phyloP scores from a whole-genome alignment of 2,329 filamentous ascomycete genomes.

The Botrytis sinoallii region DNA sequence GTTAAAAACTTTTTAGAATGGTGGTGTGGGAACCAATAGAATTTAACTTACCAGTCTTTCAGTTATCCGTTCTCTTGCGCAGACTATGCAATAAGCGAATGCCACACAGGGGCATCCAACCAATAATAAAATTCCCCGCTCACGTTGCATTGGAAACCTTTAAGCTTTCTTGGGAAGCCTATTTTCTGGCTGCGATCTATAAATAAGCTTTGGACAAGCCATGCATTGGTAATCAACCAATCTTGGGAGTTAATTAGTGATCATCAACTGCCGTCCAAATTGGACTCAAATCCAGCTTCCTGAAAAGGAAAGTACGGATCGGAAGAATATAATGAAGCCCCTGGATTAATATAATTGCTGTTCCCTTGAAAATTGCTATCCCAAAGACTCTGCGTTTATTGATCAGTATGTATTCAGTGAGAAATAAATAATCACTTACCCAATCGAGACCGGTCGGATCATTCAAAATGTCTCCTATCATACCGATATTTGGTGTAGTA shows the following conservation, averaged over 20 bases:
- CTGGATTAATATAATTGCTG: neutral
- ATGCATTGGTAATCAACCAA: neutral
- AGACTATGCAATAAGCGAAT: neutral
- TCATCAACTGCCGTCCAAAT: neutral
- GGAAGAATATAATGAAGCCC: neutral
- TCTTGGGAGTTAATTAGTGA: neutral
- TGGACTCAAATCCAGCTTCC: neutral
- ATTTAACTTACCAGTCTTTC: neutral
- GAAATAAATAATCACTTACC: neutral
- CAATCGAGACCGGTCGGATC: conserved; percentile 12
- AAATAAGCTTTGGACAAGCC: conserved; percentile 14
- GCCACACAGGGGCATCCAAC: neutral
- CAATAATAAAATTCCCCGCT: conserved; percentile 2
- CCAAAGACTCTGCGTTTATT: conserved; percentile 15
- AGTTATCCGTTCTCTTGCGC: neutral
- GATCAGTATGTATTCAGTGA: neutral
- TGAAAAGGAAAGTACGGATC: conserved; percentile 13
- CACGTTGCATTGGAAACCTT: neutral
- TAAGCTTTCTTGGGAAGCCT: conserved; percentile 16
- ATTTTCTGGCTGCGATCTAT: neutral
- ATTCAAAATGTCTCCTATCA: conserved; percentile 11
- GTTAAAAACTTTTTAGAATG: neutral
- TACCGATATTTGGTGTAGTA: neutral
- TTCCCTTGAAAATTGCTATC: conserved; percentile 15
- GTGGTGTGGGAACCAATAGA: neutral